Base-by-base conservation (phyloP, 176 grass and related monocot species). In the Thalia dealbata region DNA sequence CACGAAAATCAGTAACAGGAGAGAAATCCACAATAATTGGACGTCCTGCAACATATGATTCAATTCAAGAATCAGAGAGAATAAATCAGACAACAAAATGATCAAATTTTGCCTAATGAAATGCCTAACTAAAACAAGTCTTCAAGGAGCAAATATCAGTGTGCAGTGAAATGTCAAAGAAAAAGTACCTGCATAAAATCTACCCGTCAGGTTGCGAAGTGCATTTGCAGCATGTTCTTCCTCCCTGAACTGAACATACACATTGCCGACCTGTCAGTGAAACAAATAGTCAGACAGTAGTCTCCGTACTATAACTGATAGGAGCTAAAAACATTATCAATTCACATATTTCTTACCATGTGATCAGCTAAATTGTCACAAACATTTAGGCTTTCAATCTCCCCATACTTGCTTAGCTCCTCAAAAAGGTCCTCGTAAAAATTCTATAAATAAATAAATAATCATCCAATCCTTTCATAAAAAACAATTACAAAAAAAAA, bases 11-110 rank as follows among this genome's bases (percentile, higher is more conserved):
- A 24, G 75, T 77, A 77, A 77, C 75, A 16, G 75, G 75, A 23
- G 75, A 77, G 64, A 77, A 77, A 77, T 77, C 75, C 15, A 77
- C 75, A 16, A 77, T 77, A 77, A 77, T 77, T 42, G 75, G 75
- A n/a, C 75, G 75, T 15, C 75, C 75, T 77, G 75, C 13, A 68
- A 68, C 13, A 67, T 43, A 74, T 6, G 50, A 68, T 35, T 52
- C 13, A 14, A 41, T 52, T 77, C 28, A 66, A 35, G 42, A 67
- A n/a, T 66, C 30, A 11, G 16, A 66, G 24, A 23, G 24, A 21
- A 72, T 23, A 11, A 71, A 51, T 51, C 25, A 27, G 2, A 28
- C n/a, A 52, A 8, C 7, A 27, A 7, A 74, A 61, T 10, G 7
- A 15, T 2, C 14, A 60, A 60, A 41, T 22, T 3, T 18, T 67